Conservation (phyloP, 1,284 basidiomycete genomes). For the Pseudozyma sp. region DNA sequence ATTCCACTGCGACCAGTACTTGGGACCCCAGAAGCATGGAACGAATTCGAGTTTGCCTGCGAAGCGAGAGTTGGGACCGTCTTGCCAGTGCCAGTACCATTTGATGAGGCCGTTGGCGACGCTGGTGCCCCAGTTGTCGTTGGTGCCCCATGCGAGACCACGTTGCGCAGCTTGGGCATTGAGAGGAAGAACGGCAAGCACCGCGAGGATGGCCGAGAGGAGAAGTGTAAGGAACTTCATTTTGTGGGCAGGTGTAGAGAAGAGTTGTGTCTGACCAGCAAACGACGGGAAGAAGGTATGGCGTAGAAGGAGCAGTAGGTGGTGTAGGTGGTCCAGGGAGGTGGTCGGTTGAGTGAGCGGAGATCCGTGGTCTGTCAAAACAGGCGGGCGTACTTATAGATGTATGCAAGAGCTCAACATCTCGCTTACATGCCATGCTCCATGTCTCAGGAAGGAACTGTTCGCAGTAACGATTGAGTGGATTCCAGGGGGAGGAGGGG, state of each 20-base stretch:
- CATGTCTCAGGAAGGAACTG: too few relatives aligned
- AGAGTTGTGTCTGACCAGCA: conserved; percentile 35
- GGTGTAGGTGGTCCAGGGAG: neutral
- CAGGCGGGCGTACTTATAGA: conserved; percentile 32
- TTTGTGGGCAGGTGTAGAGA: conserved; percentile 1
- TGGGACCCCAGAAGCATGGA: conserved; percentile 64
- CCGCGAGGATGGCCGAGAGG: conserved; percentile 19
- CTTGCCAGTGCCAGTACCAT: conserved; percentile 68
- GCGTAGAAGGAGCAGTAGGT: neutral
- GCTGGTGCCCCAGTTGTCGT: conserved; percentile 53
- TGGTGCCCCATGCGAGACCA: conserved; percentile 62
- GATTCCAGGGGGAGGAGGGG: too few relatives aligned
- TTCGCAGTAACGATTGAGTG: too few relatives aligned
- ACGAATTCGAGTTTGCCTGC: conserved; percentile 57
- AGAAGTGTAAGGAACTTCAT: conserved; percentile 47
- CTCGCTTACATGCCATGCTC: too few relatives aligned
- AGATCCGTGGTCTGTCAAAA: conserved; percentile 31
- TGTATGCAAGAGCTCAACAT: neutral
- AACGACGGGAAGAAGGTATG: neutral
- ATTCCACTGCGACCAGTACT: conserved; percentile 52
- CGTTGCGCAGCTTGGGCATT: conserved; percentile 27
- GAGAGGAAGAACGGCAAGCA: conserved; percentile 20
- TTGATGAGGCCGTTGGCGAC: conserved; percentile 54
- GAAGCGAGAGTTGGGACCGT: conserved; percentile 42
- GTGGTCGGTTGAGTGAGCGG: neutral